These are phyloP conservation scores for Hsuehochloa calcarea DNA, from an alignment of 176 grass and related monocot genomes.

Conservation along the genomic window DNA sequence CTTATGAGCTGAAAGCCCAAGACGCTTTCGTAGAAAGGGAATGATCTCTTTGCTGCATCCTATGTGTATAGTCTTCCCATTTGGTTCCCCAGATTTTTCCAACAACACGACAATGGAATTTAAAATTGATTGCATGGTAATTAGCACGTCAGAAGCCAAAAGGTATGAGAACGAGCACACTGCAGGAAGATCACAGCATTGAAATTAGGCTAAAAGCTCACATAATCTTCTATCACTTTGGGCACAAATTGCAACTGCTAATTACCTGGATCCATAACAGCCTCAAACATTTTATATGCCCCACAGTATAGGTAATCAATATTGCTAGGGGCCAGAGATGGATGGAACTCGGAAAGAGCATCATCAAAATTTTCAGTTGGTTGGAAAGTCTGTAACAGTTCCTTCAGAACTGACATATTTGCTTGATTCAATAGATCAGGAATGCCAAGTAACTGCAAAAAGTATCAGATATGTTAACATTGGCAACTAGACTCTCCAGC, in stretches of 20 bases:
- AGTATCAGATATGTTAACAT: constrained; percentile 18
- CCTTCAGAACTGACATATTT: constrained; percentile 76
- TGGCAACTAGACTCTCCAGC: background rate
- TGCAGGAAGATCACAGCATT: constrained; percentile 41
- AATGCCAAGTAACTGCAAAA: constrained; percentile 61
- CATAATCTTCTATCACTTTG: background rate
- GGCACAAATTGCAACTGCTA: constrained; percentile 7
- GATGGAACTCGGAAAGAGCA: constrained; percentile 51
- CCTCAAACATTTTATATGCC: constrained; percentile 64
- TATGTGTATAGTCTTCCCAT: constrained; percentile 48
- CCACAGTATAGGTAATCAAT: constrained; percentile 73
- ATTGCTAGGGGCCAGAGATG: constrained; percentile 48
- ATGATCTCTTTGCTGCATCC: constrained; percentile 60
- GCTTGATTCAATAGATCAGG: constrained; percentile 51
- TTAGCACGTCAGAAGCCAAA: constrained; percentile 60
- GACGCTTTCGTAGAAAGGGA: constrained; percentile 62
- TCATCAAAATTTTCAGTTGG: constrained; percentile 64
- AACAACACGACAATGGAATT: constrained; percentile 57
- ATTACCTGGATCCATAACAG: constrained; percentile 67
- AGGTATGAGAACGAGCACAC: constrained; percentile 59
- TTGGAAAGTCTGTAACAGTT: constrained; percentile 68
- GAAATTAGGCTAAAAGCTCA: constrained; percentile 25
- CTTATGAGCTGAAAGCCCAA: constrained; percentile 65
- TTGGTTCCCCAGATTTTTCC: constrained; percentile 56
- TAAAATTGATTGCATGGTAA: constrained; percentile 80